Conservation (phyloP, 2,329 filamentous ascomycete genomes). For the Verticillium dahliae region DNA sequence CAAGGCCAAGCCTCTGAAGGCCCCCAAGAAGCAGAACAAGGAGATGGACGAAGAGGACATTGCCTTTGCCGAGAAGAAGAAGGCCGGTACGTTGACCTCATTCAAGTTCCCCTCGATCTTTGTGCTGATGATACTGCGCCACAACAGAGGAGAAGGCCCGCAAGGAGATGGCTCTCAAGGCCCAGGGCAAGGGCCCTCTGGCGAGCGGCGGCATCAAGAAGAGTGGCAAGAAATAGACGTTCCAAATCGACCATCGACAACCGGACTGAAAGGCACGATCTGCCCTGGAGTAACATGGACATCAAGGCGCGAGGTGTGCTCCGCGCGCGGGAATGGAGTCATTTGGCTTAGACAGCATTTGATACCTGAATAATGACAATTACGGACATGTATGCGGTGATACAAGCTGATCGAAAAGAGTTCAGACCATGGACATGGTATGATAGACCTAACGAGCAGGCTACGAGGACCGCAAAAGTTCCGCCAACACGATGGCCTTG, state of each 20-base stretch:
- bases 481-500: no score
- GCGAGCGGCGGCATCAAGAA: slow-evolving; percentile 95
- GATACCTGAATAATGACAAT: not conserved
- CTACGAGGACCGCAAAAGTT: no score
- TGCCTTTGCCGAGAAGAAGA: slow-evolving; percentile 78
- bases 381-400: not conserved
- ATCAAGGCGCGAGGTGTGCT: not conserved
- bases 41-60: slow-evolving; percentile 84
- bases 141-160: slow-evolving; percentile 71
- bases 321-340: not conserved
- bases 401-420: no score
- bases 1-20: slow-evolving; percentile 82
- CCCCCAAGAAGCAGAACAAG: slow-evolving; percentile 75
- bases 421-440: no score
- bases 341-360: not conserved
- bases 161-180: slow-evolving; percentile 77
- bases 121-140: not conserved
- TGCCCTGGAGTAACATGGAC: not conserved
- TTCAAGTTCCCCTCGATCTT: not conserved
- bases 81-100: slow-evolving; percentile 56
- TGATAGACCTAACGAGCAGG: no score
- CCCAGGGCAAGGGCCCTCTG: slow-evolving; percentile 81
- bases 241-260: not conserved
- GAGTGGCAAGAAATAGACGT: slow-evolving; percentile 83
- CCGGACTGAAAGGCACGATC: not conserved